phyloP scores from a whole-genome alignment of 148 eudicot species.

The Mesembryanthemum crystallinum region DNA sequence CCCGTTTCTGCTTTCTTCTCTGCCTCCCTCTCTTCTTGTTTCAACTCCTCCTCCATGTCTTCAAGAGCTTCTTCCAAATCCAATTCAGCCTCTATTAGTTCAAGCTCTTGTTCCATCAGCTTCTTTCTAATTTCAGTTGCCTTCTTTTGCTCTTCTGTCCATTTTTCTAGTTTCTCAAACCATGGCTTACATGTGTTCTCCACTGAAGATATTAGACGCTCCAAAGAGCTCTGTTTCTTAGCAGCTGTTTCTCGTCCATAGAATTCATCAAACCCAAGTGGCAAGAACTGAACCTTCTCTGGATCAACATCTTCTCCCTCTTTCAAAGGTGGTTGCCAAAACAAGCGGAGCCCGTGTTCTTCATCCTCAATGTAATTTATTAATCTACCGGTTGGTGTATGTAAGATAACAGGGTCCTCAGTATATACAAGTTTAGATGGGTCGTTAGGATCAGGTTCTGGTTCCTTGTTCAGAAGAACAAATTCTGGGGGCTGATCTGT shows the following conservation, averaged over 20 bases:
- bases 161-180: slow-evolving; percentile 50
- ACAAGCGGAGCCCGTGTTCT: slow-evolving; percentile 78
- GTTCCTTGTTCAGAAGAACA: slow-evolving; percentile 75
- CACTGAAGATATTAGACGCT: slow-evolving; percentile 34
- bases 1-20: slow-evolving; percentile 42
- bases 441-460: slow-evolving; percentile 83
- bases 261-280: slow-evolving; percentile 83
- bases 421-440: slow-evolving; percentile 66
- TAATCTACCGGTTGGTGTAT: slow-evolving; percentile 75
- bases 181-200: slow-evolving; percentile 40
- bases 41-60: slow-evolving; percentile 64
- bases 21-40: slow-evolving; percentile 61
- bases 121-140: slow-evolving; percentile 40
- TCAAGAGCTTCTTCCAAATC: slow-evolving; percentile 66
- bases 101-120: slow-evolving; percentile 55
- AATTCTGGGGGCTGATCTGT: slow-evolving; percentile 69
- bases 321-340: slow-evolving; percentile 71
- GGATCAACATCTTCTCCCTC: slow-evolving; percentile 77
- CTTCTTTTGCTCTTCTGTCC: slow-evolving; percentile 68
- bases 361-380: slow-evolving; percentile 80
- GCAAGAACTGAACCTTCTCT: slow-evolving; percentile 58
- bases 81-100: slow-evolving; percentile 60
- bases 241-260: slow-evolving; percentile 46
- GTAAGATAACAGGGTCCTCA: slow-evolving; percentile 83
- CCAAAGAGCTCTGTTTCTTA: slow-evolving; percentile 33